Evolutionary conservation across 441 rosid species (phyloP), one percentile per base, ranked within the genome.

Genomic region (Omphalea diandra): DNA sequence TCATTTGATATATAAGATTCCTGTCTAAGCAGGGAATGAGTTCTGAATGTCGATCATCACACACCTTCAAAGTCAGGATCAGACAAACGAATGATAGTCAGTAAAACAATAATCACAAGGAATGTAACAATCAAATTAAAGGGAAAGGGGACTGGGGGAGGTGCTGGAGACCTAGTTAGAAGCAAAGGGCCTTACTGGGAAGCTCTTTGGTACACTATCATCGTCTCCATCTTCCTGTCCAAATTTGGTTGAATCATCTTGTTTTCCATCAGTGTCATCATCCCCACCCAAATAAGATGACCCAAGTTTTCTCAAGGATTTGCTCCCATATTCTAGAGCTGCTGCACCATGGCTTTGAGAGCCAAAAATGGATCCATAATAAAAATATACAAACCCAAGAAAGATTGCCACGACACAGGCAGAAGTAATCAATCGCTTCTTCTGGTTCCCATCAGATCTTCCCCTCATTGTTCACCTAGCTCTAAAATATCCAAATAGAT

Each of bases 1-100:
- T 89, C 94, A 86, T 79, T 67, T 96, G 99, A 80, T 96, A 96
- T 67, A 96, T 93, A 52, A 87, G 87, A 80, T 96, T 73, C 66
- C 99, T 89, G 80, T 91, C 98, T 73, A 96, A 78, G 79, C 99
- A 96, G 65, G 99, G 99, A 76, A 96, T 96, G 65, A 96, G 81
- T 77, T 96, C 99, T 10, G 99, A 96, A 76, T 96, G 87, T 26
- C 90, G 84, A 73, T 91, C 97, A 79, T 93, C 98, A 68, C 99
- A 96, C 56, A 93, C 99, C 99, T 95, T 75, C 73, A 76, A 75
- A 60, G 54, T 6, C 40, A 74, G 26, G 70, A 53, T 49, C 5
- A 61, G 62, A 73, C 4, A 73, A 54, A 75, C 40, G 24, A 72
- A 47, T 38, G 24, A 71, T 10, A 38, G 68, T 9, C 29, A 74